Conservation (phyloP, 305 asterid species). For the Plantago coronopus region DNA sequence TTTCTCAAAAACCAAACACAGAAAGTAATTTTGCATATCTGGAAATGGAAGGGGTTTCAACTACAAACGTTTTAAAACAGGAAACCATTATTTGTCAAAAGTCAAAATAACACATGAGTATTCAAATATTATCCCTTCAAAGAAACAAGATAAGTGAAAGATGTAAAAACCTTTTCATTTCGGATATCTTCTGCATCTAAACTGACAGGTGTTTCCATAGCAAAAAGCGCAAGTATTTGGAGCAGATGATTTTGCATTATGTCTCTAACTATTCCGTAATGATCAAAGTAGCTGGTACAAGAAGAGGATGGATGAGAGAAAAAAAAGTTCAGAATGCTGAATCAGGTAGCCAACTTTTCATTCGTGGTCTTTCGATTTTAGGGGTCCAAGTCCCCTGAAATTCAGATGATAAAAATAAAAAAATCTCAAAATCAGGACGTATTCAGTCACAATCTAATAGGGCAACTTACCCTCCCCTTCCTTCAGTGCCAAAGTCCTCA, state of each 20-base stretch:
- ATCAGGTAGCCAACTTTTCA: not conserved
- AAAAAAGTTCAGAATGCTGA: not conserved
- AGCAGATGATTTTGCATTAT: constrained; percentile 98
- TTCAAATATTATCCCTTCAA: not conserved
- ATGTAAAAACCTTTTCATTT: constrained; percentile 70
- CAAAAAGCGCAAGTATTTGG: constrained; percentile 91
- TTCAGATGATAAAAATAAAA: not conserved
- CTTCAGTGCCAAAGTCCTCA: constrained; percentile 98
- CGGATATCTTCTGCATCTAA: constrained; percentile 97
- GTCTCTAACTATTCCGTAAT: constrained; percentile 90
- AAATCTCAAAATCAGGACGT: not conserved
- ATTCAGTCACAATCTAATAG: constrained; percentile 17
- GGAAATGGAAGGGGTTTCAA: not conserved
- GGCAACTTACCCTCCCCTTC: constrained; percentile 87
- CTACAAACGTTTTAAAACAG: not conserved
- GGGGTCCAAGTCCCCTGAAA: not conserved
- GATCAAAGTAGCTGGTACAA: constrained; percentile 74
- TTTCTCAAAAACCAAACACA: not conserved
- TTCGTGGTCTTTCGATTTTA: not conserved
- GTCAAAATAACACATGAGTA: not conserved
- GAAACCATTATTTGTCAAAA: not conserved
- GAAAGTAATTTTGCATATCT: not conserved
- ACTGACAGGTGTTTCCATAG: constrained; percentile 99
- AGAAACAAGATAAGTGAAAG: constrained; percentile 1
- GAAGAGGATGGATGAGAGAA: constrained; percentile 10